Conservation (phyloP, 768 basidiomycete genomes). For the Trametopsis cervina region DNA sequence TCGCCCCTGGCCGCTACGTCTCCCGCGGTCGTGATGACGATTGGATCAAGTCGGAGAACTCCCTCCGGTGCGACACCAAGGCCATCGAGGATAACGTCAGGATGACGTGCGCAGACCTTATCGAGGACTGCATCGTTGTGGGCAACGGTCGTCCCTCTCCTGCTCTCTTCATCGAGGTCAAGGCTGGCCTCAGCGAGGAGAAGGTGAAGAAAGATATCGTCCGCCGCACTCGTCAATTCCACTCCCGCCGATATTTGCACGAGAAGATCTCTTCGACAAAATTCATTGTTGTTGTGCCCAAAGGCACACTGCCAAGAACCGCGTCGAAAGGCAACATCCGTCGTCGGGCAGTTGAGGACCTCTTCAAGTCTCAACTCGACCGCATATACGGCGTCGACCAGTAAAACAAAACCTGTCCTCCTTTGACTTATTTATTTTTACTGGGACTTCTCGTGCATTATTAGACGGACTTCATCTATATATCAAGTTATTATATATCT, state of each 20-base stretch:
- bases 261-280: slow-evolving; percentile 65
- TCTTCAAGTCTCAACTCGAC: slow-evolving; percentile 53
- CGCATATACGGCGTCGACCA: slow-evolving; percentile 36
- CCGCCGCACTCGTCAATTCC: slow-evolving; percentile 68
- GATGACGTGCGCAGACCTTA: slow-evolving; percentile 51
- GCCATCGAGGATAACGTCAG: slow-evolving; percentile 76
- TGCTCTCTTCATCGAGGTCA: slow-evolving; percentile 67
- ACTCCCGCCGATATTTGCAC: slow-evolving; percentile 69
- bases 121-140: slow-evolving; percentile 71
- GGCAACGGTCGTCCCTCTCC: slow-evolving; percentile 73
- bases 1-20: slow-evolving; percentile 47
- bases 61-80: slow-evolving; percentile 74
- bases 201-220: slow-evolving; percentile 71
- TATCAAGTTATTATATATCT: neutral
- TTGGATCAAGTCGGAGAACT: slow-evolving; percentile 81
- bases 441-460: neutral
- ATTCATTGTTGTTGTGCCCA: slow-evolving; percentile 62
- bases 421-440: neutral
- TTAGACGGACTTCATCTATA: neutral
- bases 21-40: slow-evolving; percentile 75
- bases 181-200: slow-evolving; percentile 39
- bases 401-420: neutral
- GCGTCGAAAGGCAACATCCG: slow-evolving; percentile 80
- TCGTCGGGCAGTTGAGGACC: slow-evolving; percentile 67
- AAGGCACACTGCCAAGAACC: slow-evolving; percentile 63